Percentiles rank a stretch among this genome's conserved stretches.
Conservation (phyloP, 2,329 filamentous ascomycete genomes). For the Sporothrix humicola region DNA sequence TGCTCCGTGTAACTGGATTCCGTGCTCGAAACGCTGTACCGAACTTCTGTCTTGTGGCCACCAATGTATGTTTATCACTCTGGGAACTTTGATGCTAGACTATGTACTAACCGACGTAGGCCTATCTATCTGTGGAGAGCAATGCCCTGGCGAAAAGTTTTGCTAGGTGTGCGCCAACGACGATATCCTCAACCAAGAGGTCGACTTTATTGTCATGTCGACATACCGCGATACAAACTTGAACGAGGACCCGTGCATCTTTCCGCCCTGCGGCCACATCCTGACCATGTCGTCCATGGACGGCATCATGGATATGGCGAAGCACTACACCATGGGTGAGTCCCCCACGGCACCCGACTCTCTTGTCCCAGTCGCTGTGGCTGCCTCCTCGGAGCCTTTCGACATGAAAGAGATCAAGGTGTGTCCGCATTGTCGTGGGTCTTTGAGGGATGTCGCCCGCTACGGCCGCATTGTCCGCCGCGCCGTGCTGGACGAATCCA, state of each 20-base stretch:
- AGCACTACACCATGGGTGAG: slow-evolving; percentile 54
- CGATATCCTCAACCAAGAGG: too few species aligned
- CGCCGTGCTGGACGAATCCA: slow-evolving; percentile 65
- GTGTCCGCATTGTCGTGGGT: slow-evolving; percentile 63
- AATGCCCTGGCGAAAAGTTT: too few species aligned
- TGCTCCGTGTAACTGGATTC: too few species aligned
- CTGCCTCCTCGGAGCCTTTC: neutral
- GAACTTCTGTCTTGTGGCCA: too few species aligned
- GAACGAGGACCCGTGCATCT: slow-evolving; percentile 64
- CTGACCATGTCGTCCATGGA: slow-evolving; percentile 66
- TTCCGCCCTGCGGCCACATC: slow-evolving; percentile 68
- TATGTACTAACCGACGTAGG: too few species aligned
- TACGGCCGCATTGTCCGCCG: slow-evolving; percentile 68
- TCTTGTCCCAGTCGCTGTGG: slow-evolving; percentile 44
- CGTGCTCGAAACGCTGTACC: too few species aligned
- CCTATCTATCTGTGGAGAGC: too few species aligned
- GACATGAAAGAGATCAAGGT: slow-evolving; percentile 21
- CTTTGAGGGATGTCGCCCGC: slow-evolving; percentile 55
- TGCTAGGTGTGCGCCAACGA: too few species aligned
- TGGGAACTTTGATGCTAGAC: too few species aligned
- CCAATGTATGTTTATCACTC: too few species aligned
- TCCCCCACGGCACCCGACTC: too few species aligned
- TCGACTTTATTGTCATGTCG: slow-evolving; percentile 63
- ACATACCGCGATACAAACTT: slow-evolving; percentile 64
- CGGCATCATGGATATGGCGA: slow-evolving; percentile 60